Conservation (phyloP, 1,284 basidiomycete genomes). For the Mixia osmundae region DNA sequence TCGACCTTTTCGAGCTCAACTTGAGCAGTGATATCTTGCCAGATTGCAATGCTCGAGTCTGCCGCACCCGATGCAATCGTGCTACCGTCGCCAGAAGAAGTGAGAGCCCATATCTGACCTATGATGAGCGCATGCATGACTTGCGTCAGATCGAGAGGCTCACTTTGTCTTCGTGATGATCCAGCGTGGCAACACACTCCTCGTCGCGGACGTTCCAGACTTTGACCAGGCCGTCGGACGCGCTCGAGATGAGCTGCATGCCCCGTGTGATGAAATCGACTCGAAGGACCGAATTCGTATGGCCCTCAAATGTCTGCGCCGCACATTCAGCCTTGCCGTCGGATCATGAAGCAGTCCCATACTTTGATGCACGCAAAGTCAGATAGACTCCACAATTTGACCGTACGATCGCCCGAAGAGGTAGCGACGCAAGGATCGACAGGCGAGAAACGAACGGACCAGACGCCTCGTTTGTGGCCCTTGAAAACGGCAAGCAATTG, state of each 20-base stretch:
- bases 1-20: constrained; percentile 45
- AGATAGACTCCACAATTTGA: constrained; percentile 79
- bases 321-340: constrained; percentile 6
- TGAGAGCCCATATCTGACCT: constrained; percentile 68
- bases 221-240: constrained; percentile 84
- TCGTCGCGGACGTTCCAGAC: constrained; percentile 83
- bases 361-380: constrained; percentile 69
- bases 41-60: constrained; percentile 78
- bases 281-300: constrained; percentile 85
- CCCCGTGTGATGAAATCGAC: constrained; percentile 70
- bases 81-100: constrained; percentile 47
- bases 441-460: constrained; percentile 70
- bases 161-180: constrained; percentile 90
- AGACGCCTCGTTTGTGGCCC: constrained; percentile 90
- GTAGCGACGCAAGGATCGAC: constrained; percentile 69
- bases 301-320: constrained; percentile 66
- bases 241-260: constrained; percentile 65
- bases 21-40: constrained; percentile 74
- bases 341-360: constrained; percentile 3
- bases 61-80: constrained; percentile 78
- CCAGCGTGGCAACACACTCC: constrained; percentile 63
- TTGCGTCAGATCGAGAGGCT: constrained; percentile 15
- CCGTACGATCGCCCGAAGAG: constrained; percentile 79
- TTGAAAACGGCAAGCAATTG: constrained; percentile 66
- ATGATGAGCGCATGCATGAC: neutral